A percentile compares a stretch with the other conserved stretches of the same genome.
Conservation (phyloP, 257 asterid genomes). For the Ballota nigra region DNA sequence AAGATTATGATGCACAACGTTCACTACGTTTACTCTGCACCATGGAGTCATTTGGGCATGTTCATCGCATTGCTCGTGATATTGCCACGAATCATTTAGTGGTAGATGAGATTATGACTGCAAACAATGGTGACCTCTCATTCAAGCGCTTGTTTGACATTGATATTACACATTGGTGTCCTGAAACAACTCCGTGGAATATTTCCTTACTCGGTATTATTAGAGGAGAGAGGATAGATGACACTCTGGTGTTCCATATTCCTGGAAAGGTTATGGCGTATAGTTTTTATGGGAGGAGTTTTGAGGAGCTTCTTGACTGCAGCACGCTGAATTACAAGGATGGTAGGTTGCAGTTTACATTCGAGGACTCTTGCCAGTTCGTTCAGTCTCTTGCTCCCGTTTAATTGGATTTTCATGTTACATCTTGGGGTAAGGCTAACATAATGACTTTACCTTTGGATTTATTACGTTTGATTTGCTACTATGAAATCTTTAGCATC, state of each 20-base stretch:
- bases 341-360: not conserved
- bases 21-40: too few species aligned
- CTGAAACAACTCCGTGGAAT: not conserved
- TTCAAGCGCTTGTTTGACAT: too few species aligned
- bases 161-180: not conserved
- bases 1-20: too few species aligned
- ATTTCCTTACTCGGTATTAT: not conserved
- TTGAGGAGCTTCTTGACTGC: not conserved
- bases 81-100: too few species aligned
- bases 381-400: not conserved
- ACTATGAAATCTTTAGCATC: too few species aligned
- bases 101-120: too few species aligned
- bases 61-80: too few species aligned
- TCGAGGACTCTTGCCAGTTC: not conserved
- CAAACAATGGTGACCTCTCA: too few species aligned
- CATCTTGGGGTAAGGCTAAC: not conserved
- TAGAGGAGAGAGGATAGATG: not conserved
- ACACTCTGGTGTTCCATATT: not conserved
- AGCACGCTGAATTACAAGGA: not conserved
- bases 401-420: not conserved
- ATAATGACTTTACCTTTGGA: not conserved
- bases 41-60: too few species aligned
- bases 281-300: not conserved
- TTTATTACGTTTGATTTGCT: not conserved
- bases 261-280: not conserved